phyloP scores from a whole-genome alignment of 1,139 yeast species.

The Arxiozyma heterogenica region DNA sequence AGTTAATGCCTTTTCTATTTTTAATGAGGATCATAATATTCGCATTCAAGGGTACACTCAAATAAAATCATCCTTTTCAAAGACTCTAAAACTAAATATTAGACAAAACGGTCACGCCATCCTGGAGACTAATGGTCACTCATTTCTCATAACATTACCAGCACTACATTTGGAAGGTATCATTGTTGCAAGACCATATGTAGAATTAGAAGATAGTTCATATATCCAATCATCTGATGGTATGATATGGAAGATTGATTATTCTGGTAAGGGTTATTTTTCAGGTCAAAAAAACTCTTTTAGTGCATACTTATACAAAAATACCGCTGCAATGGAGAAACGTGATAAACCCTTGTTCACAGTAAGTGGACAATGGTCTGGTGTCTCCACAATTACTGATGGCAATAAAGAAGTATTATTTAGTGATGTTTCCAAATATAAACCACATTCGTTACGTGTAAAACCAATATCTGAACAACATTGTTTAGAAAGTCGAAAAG shows the following conservation, averaged over 20 bases:
- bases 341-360: slow-evolving; percentile 65
- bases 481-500: slow-evolving; percentile 68
- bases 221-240: slow-evolving; percentile 78
- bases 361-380: slow-evolving; percentile 90
- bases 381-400: slow-evolving; percentile 42
- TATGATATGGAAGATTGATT: slow-evolving; percentile 63
- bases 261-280: slow-evolving; percentile 87
- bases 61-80: slow-evolving; percentile 72
- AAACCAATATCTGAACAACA: slow-evolving; percentile 74
- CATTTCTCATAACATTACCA: slow-evolving; percentile 78
- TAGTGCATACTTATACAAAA: slow-evolving; percentile 69
- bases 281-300: slow-evolving; percentile 91
- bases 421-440: slow-evolving; percentile 53
- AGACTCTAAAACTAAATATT: slow-evolving; percentile 52
- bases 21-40: slow-evolving; percentile 61
- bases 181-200: slow-evolving; percentile 80
- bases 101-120: slow-evolving; percentile 90
- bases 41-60: slow-evolving; percentile 82
- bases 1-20: slow-evolving; percentile 75
- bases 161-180: slow-evolving; percentile 94
- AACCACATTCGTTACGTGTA: slow-evolving; percentile 51
- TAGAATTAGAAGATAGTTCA: slow-evolving; percentile 78
- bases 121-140: slow-evolving; percentile 55
- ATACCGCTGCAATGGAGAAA: slow-evolving; percentile 37
- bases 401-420: slow-evolving; percentile 41